Percentiles rank a stretch among this genome's conserved stretches.
Evolutionary conservation across 83 land plant genomes (phyloP).

Genomic region (Diphasiastrum complanatum): DNA sequence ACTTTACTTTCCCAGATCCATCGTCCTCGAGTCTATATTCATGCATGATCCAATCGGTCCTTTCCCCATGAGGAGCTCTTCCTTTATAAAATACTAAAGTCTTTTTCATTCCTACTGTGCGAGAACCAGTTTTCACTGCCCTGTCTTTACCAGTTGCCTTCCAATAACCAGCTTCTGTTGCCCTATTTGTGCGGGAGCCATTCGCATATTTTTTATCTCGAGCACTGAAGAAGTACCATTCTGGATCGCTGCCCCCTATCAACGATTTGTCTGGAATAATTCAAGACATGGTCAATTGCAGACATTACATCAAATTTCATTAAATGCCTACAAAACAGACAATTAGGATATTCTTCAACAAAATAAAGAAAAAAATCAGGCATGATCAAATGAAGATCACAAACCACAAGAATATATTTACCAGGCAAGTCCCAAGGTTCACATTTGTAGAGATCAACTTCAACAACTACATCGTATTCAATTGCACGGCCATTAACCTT

Average conservation of each 20-base stretch:
- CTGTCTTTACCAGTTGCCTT: constrained; percentile 23
- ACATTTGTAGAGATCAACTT: constrained; percentile 24
- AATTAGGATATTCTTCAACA: no score
- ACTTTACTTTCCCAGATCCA: constrained; percentile 5
- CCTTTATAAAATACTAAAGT: constrained; percentile 17
- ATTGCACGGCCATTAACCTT: constrained; percentile 3
- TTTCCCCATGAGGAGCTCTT: constrained; percentile 17
- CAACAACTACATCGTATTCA: constrained; percentile 12
- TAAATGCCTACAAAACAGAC: background rate
- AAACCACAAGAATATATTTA: background rate
- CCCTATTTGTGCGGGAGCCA: constrained; percentile 17
- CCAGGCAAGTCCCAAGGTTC: constrained; percentile 31
- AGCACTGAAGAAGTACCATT: constrained; percentile 23
- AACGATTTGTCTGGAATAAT: constrained; percentile 6
- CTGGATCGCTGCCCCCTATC: constrained; percentile 2
- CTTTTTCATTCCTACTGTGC: constrained; percentile 14
- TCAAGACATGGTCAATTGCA: background rate
- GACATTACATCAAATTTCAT: background rate
- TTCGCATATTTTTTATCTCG: constrained; percentile 21
- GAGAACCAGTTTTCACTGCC: background rate
- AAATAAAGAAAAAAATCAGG: no score
- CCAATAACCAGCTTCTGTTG: constrained; percentile 23
- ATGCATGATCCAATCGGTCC: constrained; percentile 22
- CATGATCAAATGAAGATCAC: background rate
- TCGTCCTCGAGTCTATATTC: constrained; percentile 18